Evolutionary conservation across 495 filamentous ascomycete species (phyloP).

Genomic region (Trichoderma orchidacearum): DNA sequence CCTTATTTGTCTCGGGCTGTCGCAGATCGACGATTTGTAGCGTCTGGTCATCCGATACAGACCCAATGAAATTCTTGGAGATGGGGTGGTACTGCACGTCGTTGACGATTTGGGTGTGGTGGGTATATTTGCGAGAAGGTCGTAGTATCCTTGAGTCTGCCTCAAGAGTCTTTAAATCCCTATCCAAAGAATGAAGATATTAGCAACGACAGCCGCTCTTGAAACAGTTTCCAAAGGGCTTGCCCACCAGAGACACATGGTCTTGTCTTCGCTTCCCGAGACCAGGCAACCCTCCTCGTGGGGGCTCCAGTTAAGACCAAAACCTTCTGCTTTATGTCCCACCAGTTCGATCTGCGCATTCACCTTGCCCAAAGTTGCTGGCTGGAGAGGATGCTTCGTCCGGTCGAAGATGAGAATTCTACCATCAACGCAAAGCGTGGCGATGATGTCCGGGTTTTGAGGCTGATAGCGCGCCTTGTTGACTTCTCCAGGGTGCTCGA

Average conservation of each 20-base stretch:
- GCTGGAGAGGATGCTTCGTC: slow-evolving; percentile 74
- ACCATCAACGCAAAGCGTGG: slow-evolving; percentile 80
- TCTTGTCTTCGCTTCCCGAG: slow-evolving; percentile 82
- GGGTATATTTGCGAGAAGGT: slow-evolving; percentile 62
- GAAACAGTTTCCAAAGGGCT: background rate
- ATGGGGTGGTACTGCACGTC: slow-evolving; percentile 91
- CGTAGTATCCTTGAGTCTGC: slow-evolving; percentile 56
- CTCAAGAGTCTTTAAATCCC: slow-evolving; percentile 64
- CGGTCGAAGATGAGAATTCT: slow-evolving; percentile 87
- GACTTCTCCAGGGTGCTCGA: slow-evolving; percentile 91
- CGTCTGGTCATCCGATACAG: slow-evolving; percentile 89
- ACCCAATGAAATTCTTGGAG: slow-evolving; percentile 69
- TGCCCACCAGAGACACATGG: slow-evolving; percentile 75
- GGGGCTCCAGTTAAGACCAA: slow-evolving; percentile 86
- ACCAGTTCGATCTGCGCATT: slow-evolving; percentile 72
- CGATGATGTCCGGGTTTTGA: slow-evolving; percentile 94
- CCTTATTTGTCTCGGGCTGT: slow-evolving; percentile 41
- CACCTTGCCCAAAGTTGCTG: slow-evolving; percentile 44
- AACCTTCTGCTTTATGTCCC: slow-evolving; percentile 87
- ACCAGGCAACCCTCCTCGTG: slow-evolving; percentile 69
- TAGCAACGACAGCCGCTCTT: background rate
- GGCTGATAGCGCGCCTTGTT: slow-evolving; percentile 98
- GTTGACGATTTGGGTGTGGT: slow-evolving; percentile 85
- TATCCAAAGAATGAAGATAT: slow-evolving; percentile 14
- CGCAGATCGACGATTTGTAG: slow-evolving; percentile 85